Conservation (phyloP, 192 early-diverging fungal species). For the Lobulomyces angularis region DNA sequence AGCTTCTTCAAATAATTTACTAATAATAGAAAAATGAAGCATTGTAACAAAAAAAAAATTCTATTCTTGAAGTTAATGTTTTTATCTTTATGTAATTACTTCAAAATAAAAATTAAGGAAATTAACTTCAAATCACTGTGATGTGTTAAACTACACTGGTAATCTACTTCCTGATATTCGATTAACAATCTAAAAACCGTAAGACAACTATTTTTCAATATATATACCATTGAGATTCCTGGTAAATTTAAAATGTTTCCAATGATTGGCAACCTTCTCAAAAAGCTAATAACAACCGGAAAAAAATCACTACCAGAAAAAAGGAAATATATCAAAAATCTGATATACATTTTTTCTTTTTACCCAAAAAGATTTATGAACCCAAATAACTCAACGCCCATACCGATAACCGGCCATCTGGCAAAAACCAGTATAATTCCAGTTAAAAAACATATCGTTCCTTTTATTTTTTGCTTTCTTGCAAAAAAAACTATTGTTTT, state of each 20-base stretch:
- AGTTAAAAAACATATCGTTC: conserved; percentile 77
- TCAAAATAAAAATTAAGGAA: too few relatives aligned
- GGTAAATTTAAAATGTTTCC: conserved; percentile 78
- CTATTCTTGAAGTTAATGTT: too few relatives aligned
- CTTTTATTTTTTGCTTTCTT: conserved; percentile 71
- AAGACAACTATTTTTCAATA: neutral
- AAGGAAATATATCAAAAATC: neutral
- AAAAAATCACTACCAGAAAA: conserved; percentile 74
- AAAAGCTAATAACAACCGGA: conserved; percentile 77
- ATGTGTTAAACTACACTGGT: conserved; percentile 35
- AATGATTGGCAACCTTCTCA: conserved; percentile 79
- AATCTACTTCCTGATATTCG: conserved; percentile 31
- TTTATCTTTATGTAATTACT: too few relatives aligned
- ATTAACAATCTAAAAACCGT: conserved; percentile 23
- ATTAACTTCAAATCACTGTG: too few relatives aligned
- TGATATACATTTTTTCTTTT: neutral
- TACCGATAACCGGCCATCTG: conserved; percentile 81
- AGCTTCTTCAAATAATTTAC: too few relatives aligned
- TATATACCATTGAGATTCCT: conserved; percentile 40
- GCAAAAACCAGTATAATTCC: conserved; percentile 82
- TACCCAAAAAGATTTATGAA: conserved; percentile 97
- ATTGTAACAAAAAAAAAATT: too few relatives aligned
- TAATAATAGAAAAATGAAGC: too few relatives aligned
- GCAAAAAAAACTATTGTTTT: conserved; percentile 84
- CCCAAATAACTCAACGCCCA: conserved; percentile 80